Base-by-base conservation (phyloP, 495 filamentous ascomycete genomes). In the Trichoderma erinaceum region DNA sequence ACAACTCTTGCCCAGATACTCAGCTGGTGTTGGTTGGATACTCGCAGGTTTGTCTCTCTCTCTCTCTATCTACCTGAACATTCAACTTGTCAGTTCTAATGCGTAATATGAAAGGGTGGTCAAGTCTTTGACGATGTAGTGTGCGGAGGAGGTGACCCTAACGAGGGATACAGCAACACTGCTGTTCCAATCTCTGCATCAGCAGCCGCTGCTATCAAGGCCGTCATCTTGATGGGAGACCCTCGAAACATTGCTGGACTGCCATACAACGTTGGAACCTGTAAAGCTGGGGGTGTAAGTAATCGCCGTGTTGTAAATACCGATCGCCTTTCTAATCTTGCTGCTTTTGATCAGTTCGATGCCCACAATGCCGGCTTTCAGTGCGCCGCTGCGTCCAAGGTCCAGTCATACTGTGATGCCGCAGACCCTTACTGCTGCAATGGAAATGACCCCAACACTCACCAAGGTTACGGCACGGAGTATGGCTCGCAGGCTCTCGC, bases 381-480 rank as follows among this genome's bases (percentile, higher is more conserved):
- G 63, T 88, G 87, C 78, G 79, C 84, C 0, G 78, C 79, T 13
- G 85, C 80, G 16, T 68, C 56, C 68, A 86, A 83, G 70, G 84
- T 89, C 71, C 74, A 88, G 73, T 86, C 83, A 7, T 89, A 89
- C 79, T 89, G 87, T 73, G 87, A 89, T 76, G 75, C 83, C 18
- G 68, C 81, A 1, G 87, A 89, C 71, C 87, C 87, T 0, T 88
- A 87, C 76, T 89, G 87, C 81, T 88, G 86, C 78, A 87, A 82
- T 66, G 87, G 87, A 66, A 87, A 78, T 72, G 78, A 88, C 72
- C 77, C 78, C 6, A 80, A 82, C 67, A 81, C 80, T 15, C 87
- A 89, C 73, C 83, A 88, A 73, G 80, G 83, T 12, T 89, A 89
- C 68, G 87, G 83, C 58, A 77, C 73, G 66, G 83, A 84, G 71